Evolutionary conservation across 257 asterid species (phyloP).

Genomic region (Euphrasia confusa): DNA sequence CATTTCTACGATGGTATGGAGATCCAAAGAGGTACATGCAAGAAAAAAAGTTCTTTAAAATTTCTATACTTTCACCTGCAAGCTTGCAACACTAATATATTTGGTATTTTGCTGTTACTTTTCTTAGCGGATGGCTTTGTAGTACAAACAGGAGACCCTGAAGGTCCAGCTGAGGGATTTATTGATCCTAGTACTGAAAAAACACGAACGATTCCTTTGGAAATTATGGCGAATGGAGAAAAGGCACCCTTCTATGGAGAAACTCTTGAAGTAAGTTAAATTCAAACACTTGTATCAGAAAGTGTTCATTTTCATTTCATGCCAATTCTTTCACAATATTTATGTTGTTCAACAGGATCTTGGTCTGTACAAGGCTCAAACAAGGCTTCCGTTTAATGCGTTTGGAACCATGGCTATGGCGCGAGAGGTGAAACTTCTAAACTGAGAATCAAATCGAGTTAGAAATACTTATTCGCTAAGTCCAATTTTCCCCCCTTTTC

Average conservation of each 20-base stretch:
- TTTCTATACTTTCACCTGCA: not conserved
- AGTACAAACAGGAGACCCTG: constrained; percentile 99
- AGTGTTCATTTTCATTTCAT: not conserved
- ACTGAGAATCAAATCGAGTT: not conserved
- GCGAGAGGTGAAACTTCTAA: constrained; percentile 58
- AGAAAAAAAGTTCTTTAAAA: constrained; percentile 13
- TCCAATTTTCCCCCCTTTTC: not conserved
- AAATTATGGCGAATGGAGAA: constrained; percentile 84
- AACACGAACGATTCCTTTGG: constrained; percentile 79
- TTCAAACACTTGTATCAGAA: no score
- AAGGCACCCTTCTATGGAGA: constrained; percentile 84
- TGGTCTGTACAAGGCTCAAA: constrained; percentile 98
- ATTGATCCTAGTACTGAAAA: constrained; percentile 95
- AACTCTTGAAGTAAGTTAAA: constrained; percentile 77
- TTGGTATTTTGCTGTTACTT: constrained; percentile 31
- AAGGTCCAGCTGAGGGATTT: constrained; percentile 98
- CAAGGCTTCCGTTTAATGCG: constrained; percentile 93
- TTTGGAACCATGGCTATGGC: constrained; percentile 99
- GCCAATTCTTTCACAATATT: not conserved
- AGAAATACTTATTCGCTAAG: constrained; percentile 1
- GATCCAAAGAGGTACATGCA: constrained; percentile 79
- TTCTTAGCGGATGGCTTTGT: constrained; percentile 96
- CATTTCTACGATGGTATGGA: constrained; percentile 99
- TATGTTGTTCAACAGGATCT: constrained; percentile 57
- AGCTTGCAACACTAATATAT: constrained; percentile 15